phyloP scores from a whole-genome alignment of 225 moss, liverwort and hornwort genomes.

The Pleurozium schreberi region DNA sequence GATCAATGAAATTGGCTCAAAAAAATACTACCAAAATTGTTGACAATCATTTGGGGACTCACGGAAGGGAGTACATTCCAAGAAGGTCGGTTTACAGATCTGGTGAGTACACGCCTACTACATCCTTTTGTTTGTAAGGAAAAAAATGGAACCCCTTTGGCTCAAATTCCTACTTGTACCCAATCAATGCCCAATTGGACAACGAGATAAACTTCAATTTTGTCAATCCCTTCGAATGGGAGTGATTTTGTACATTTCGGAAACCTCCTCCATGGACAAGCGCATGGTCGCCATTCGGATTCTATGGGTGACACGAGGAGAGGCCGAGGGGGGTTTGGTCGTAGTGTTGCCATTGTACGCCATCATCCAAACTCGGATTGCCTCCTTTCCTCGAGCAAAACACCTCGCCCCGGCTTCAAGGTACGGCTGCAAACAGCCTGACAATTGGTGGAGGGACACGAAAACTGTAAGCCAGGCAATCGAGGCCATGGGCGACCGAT shows the following conservation, averaged over 20 bases:
- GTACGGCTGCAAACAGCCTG: conserved; percentile 2
- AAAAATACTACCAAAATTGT: too few relatives aligned
- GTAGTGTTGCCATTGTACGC: not conserved
- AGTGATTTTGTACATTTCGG: conserved; percentile 41
- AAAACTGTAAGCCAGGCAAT: conserved; percentile 5
- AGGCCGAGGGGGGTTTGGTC: not conserved
- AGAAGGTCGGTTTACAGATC: not conserved
- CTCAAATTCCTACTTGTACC: not conserved
- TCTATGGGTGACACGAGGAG: conserved; percentile 10
- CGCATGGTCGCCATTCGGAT: conserved; percentile 18
- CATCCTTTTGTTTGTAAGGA: not conserved
- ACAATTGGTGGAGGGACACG: not conserved
- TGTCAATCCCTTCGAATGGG: conserved; percentile 14
- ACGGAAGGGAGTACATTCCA: not conserved
- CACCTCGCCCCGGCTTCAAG: conserved; percentile 17
- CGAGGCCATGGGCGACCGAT: conserved; percentile 7
- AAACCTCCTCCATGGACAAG: conserved; percentile 39
- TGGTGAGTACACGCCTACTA: not conserved
- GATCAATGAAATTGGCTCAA: too few relatives aligned
- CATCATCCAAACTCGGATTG: not conserved
- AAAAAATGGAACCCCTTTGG: not conserved
- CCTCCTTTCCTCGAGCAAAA: conserved; percentile 13
- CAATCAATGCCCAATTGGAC: not conserved
- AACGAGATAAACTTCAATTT: not conserved
- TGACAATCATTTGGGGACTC: too few relatives aligned